These are phyloP conservation scores for Kernera saxatilis DNA, from an alignment of 345 rosid genomes.

Conservation along the genomic window DNA sequence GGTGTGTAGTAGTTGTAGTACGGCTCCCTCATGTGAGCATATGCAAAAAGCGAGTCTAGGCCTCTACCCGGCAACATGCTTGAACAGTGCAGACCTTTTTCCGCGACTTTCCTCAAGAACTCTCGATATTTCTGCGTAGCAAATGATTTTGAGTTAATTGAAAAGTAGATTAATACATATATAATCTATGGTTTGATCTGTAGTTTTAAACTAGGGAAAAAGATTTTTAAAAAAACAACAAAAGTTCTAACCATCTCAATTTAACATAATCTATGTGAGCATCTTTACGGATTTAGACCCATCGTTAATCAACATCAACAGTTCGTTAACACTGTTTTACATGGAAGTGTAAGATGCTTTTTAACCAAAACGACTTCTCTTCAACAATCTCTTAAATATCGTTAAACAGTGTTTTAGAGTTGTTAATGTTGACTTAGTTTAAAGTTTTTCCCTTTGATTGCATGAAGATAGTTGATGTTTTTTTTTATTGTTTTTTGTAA, in stretches of 20 bases:
- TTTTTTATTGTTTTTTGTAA: too few species aligned
- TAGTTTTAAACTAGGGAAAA: neutral
- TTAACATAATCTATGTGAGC: too few species aligned
- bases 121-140: conserved; percentile 58
- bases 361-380: neutral
- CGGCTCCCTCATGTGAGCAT: conserved; percentile 18
- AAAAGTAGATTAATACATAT: neutral
- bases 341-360: neutral
- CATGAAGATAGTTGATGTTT: neutral
- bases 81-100: conserved; percentile 13
- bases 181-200: neutral
- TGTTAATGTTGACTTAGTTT: neutral
- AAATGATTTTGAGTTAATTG: neutral
- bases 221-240: neutral
- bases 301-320: neutral
- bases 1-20: conserved; percentile 4
- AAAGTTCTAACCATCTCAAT: neutral
- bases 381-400: neutral
- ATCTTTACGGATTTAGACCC: neutral
- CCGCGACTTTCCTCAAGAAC: conserved; percentile 47
- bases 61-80: conserved; percentile 3
- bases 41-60: conserved; percentile 30
- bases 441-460: neutral
- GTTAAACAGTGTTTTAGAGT: neutral
- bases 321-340: neutral